Percentiles rank a stretch among this genome's conserved stretches.
Conservation (phyloP, 2,329 filamentous ascomycete species). For the Ascomycota sp. region DNA sequence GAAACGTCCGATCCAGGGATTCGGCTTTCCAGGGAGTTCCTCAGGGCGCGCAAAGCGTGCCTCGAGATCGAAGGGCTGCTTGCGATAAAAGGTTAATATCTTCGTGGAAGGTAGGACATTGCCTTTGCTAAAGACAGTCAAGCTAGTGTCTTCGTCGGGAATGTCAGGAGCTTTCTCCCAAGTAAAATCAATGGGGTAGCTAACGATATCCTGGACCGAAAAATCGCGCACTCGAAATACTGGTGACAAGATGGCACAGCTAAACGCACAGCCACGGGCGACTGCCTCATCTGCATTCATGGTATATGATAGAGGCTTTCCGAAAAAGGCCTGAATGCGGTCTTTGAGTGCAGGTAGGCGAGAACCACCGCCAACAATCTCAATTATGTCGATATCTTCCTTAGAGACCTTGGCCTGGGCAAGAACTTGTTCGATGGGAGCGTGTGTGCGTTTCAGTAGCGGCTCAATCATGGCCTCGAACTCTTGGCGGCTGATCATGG, state of each 20-base stretch:
- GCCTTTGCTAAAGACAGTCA: conserved; percentile 93
- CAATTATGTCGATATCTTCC: conserved; percentile 81
- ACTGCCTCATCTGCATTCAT: conserved; percentile 96
- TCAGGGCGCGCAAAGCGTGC: conserved; percentile 81
- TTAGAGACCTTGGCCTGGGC: conserved; percentile 76
- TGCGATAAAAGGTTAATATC: conserved; percentile 97
- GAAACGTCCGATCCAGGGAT: conserved; percentile 92
- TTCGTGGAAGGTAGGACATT: conserved; percentile 96
- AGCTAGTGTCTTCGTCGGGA: conserved; percentile 88
- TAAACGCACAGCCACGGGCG: conserved; percentile 86
- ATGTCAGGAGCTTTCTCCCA: conserved; percentile 99
- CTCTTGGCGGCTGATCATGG: conserved; percentile 81
- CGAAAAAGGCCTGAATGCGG: conserved; percentile 71
- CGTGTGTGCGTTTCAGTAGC: conserved; percentile 47
- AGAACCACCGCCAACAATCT: conserved; percentile 84
- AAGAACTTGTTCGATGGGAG: conserved; percentile 72
- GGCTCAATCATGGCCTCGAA: conserved; percentile 79
- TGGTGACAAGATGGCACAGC: conserved; percentile 88
- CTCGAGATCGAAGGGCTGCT: conserved; percentile 90
- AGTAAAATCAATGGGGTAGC: conserved; percentile 93
- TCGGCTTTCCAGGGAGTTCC: conserved; percentile 64
- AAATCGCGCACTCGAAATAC: conserved; percentile 98
- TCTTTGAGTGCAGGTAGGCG: conserved; percentile 88
- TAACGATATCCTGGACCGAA: conserved; percentile 87
- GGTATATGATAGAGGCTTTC: conserved; percentile 81